Percentiles rank a stretch among this genome's conserved stretches.
phyloP scores from a whole-genome alignment of 305 asterid genomes.

The Striga hermonthica region DNA sequence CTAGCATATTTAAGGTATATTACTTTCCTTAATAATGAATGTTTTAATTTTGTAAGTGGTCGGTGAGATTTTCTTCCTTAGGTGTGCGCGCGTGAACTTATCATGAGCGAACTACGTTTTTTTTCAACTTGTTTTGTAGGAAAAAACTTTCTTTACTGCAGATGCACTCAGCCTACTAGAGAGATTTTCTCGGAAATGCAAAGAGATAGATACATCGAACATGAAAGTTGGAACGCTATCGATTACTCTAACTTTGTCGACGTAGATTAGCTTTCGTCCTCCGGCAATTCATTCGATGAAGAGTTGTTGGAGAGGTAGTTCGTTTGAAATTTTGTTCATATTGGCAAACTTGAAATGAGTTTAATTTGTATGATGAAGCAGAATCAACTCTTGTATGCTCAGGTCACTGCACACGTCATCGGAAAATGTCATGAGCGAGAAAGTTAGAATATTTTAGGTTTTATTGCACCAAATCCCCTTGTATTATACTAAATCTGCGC shows the following conservation, averaged over 20 bases:
- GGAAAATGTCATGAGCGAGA: conserved; percentile 57
- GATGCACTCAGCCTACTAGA: conserved; percentile 60
- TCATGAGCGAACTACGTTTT: too few species aligned
- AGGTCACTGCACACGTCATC: conserved; percentile 73
- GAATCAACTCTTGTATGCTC: conserved; percentile 30
- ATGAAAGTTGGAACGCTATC: conserved; percentile 57
- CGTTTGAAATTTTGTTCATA: conserved; percentile 11
- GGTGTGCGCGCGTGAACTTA: too few species aligned
- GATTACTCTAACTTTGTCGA: conserved; percentile 91
- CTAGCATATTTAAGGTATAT: conserved; percentile 67
- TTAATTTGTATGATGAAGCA: conserved; percentile 26
- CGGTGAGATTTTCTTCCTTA: too few species aligned
- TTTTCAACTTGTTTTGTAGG: too few species aligned
- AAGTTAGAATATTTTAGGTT: too few species aligned
- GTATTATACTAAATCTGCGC: too few species aligned
- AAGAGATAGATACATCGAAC: conserved; percentile 52
- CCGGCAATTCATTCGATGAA: conserved; percentile 92
- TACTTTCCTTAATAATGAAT: conserved; percentile 25
- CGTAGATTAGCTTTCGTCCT: conserved; percentile 93
- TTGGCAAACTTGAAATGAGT: conserved; percentile 16
- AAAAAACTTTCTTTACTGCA: conserved; percentile 33
- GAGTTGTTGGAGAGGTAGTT: conserved; percentile 79
- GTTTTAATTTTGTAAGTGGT: conserved; percentile 18
- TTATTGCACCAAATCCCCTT: too few species aligned
- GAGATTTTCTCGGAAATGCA: conserved; percentile 63